Evolutionary conservation across 1,139 yeast genomes (phyloP).

Genomic region (Suhomyces bribrorum): DNA sequence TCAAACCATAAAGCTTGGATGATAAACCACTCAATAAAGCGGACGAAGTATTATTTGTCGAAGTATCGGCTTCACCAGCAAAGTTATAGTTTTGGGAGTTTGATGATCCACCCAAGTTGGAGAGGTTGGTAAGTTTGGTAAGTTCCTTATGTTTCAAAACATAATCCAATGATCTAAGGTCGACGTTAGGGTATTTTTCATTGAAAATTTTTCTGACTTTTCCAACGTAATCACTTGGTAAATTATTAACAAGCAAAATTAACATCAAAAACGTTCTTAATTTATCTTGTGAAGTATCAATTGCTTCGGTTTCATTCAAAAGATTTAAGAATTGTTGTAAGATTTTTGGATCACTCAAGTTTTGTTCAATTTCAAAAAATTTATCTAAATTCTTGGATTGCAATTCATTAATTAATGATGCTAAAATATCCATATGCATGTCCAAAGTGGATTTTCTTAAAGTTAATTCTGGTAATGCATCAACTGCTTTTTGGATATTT

Average conservation of each 20-base stretch:
- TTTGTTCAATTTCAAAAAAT: conserved; percentile 91
- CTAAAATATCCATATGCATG: conserved; percentile 95
- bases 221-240: conserved; percentile 61
- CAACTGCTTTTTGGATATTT: conserved; percentile 85
- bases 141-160: conserved; percentile 80
- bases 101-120: conserved; percentile 30
- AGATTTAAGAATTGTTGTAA: conserved; percentile 62
- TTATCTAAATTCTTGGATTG: conserved; percentile 86
- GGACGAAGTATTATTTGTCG: conserved; percentile 36
- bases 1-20: conserved; percentile 72
- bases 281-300: conserved; percentile 70
- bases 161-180: conserved; percentile 65
- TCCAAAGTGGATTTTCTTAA: conserved; percentile 86
- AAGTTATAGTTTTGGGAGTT: conserved; percentile 18
- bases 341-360: conserved; percentile 59
- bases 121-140: conserved; percentile 61
- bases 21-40: conserved; percentile 79
- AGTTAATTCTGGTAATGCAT: conserved; percentile 88
- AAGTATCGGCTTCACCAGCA: conserved; percentile 16
- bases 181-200: conserved; percentile 56
- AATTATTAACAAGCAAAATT: conserved; percentile 51
- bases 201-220: conserved; percentile 66
- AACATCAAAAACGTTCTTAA: conserved; percentile 83
- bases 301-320: conserved; percentile 41
- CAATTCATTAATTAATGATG: conserved; percentile 77